These are phyloP conservation scores for Cystofilobasidium bisporidii DNA, from an alignment of 768 basidiomycete species.

Conservation along the genomic window DNA sequence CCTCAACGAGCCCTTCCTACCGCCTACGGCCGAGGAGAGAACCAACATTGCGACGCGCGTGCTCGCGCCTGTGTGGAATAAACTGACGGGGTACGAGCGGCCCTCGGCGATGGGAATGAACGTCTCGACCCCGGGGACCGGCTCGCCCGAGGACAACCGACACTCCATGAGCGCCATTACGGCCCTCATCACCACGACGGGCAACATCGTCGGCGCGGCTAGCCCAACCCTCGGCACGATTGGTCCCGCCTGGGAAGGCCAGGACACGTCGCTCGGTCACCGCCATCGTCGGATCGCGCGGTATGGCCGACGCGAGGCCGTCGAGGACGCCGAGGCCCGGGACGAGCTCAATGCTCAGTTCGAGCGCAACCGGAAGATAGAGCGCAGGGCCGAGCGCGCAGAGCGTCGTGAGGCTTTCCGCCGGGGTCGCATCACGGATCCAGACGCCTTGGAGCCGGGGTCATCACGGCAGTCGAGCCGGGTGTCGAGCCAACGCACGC, in stretches of 20 bases:
- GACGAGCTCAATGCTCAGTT: neutral
- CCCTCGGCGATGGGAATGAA: neutral
- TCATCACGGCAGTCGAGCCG: neutral
- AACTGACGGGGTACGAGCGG: constrained; percentile 2
- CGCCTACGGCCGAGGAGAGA: neutral
- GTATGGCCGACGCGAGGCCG: constrained; percentile 7
- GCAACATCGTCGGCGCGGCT: constrained; percentile 5
- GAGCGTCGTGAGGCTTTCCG: neutral
- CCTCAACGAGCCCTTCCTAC: constrained; percentile 7
- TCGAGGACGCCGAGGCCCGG: neutral
- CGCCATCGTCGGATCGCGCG: constrained; percentile 4
- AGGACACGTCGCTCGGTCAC: neutral
- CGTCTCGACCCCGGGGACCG: neutral
- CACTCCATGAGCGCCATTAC: neutral
- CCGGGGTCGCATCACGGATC: too few species aligned
- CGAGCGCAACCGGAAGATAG: neutral
- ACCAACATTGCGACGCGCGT: neutral
- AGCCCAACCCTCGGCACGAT: neutral
- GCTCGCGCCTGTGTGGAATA: neutral
- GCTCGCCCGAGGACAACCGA: neutral
- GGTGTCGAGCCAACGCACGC: neutral
- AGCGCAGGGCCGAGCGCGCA: neutral
- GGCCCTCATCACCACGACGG: constrained; percentile 9
- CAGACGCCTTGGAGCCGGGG: too few species aligned
- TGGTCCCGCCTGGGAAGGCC: constrained; percentile 1